Evolutionary conservation across 202 grass and related monocot genomes (phyloP).

Genomic region (Carex arenaria): DNA sequence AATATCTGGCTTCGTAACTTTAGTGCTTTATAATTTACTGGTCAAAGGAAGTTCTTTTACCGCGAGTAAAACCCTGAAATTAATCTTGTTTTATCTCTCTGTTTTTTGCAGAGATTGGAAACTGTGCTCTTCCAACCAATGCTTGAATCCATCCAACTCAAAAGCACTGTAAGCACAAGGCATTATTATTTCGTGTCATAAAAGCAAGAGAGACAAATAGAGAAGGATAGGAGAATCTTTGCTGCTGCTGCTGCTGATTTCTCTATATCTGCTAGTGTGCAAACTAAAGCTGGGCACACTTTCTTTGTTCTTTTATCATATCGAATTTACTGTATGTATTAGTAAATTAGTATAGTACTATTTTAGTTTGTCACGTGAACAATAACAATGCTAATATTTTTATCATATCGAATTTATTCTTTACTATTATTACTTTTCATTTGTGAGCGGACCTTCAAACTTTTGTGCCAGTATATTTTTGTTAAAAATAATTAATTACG

Average conservation of each 20-base stretch:
- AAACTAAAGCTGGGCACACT: slow-evolving; percentile 16
- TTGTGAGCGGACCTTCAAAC: neutral
- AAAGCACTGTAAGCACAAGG: neutral
- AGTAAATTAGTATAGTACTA: slow-evolving; percentile 18
- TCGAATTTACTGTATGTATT: slow-evolving; percentile 22
- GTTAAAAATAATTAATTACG: neutral
- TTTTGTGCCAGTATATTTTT: neutral
- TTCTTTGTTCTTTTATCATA: slow-evolving; percentile 1
- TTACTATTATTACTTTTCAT: neutral
- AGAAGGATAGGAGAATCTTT: slow-evolving; percentile 35
- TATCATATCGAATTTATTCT: no score
- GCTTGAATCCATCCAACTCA: slow-evolving; percentile 28
- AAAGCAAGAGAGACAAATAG: slow-evolving; percentile 18
- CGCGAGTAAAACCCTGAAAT: neutral
- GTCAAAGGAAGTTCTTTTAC: slow-evolving; percentile 2
- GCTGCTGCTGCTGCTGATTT: slow-evolving; percentile 3
- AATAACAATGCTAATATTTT: slow-evolving; percentile 1
- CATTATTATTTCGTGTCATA: neutral
- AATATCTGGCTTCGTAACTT: neutral
- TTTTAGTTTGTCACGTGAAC: slow-evolving; percentile 5
- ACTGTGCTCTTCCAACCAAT: slow-evolving; percentile 68
- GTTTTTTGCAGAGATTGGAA: slow-evolving; percentile 65
- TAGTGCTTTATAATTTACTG: neutral
- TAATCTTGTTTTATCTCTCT: slow-evolving; percentile 20
- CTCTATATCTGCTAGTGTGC: slow-evolving; percentile 2